phyloP scores from a whole-genome alignment of 192 early-diverging fungal species.

The Hyaloraphidium curvatum region DNA sequence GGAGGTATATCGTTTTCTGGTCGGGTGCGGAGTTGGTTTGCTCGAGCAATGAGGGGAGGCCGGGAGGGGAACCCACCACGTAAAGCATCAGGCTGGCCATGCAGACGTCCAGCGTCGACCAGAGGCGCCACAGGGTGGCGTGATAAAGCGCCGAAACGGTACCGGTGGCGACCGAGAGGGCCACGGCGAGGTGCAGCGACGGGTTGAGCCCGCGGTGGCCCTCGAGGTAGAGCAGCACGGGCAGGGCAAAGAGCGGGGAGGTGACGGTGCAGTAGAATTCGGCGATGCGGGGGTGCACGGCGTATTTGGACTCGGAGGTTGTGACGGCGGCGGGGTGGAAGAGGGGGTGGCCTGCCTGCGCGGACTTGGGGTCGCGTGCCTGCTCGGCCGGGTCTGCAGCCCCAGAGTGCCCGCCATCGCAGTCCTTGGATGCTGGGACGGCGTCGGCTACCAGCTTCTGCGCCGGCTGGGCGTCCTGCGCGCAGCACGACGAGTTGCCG shows the following conservation, averaged over 20 bases:
- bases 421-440: no score
- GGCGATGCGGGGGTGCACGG: conserved; percentile 13
- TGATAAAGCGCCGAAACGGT: conserved; percentile 22
- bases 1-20: neutral
- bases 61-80: conserved; percentile 6
- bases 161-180: conserved; percentile 15
- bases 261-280: conserved; percentile 30
- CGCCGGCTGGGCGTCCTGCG: no score
- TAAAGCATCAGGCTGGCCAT: conserved; percentile 18
- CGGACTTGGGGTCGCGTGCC: no score
- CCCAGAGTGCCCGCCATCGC: no score
- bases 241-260: conserved; percentile 27
- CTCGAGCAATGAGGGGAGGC: conserved; percentile 10
- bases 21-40: neutral
- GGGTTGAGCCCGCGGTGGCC: conserved; percentile 11
- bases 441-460: no score
- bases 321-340: conserved; percentile 19
- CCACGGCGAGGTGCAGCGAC: conserved; percentile 16
- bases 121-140: conserved; percentile 23
- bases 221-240: conserved; percentile 19
- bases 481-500: no score
- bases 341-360: no score
- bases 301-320: conserved; percentile 20
- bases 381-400: no score
- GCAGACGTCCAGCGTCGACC: conserved; percentile 22